Conservation (phyloP, 169 alveolate genomes). For the Haemoproteus tartakovskyi region DNA sequence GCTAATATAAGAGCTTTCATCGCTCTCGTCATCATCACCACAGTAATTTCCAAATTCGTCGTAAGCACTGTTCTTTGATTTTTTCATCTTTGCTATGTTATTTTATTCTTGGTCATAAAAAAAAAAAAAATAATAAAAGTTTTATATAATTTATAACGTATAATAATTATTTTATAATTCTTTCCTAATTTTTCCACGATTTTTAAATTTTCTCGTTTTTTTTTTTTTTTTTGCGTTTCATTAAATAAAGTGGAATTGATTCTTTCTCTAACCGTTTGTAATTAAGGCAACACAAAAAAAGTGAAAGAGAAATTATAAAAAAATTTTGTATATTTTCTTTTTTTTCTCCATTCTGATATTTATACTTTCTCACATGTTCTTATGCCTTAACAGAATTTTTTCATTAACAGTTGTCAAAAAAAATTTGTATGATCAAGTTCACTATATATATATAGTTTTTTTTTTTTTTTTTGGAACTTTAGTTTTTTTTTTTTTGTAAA, state of each 20-base stretch:
- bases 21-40: conserved; percentile 75
- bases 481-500: no score
- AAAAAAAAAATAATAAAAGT: background rate
- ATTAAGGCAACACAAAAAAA: background rate
- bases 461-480: no score
- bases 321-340: no score
- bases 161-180: background rate
- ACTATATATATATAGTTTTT: no score
- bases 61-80: conserved; percentile 79
- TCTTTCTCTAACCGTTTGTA: background rate
- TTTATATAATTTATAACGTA: no score
- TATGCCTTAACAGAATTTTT: no score
- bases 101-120: background rate
- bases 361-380: no score
- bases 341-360: no score
- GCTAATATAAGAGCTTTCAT: conserved; percentile 67
- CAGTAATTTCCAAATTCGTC: conserved; percentile 99
- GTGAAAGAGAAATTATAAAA: background rate
- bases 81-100: background rate
- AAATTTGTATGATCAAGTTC: no score
- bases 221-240: background rate
- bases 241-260: background rate
- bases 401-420: no score
- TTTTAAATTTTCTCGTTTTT: background rate
- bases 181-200: background rate